Evolutionary conservation across 2,329 filamentous ascomycete species (phyloP).

Genomic region (Xylaria sp.): DNA sequence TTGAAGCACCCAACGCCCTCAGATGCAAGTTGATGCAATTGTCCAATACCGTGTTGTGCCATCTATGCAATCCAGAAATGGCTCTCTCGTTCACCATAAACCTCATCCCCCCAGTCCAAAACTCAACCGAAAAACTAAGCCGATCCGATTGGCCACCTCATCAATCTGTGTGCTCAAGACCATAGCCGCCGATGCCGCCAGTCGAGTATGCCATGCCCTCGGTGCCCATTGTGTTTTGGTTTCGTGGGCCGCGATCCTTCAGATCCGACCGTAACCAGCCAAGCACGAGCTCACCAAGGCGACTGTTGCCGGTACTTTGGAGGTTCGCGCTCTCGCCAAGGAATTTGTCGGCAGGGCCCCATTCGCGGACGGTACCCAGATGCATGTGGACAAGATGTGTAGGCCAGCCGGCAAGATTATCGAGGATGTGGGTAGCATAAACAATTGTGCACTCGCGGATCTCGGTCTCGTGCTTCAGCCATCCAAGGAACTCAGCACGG

Average conservation of each 20-base stretch:
- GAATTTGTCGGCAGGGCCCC: constrained; percentile 69
- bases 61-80: constrained; percentile 1
- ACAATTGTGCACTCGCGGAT: constrained; percentile 80
- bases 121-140: background rate
- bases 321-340: constrained; percentile 44
- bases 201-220: constrained; percentile 61
- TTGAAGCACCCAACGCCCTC: constrained; percentile 15
- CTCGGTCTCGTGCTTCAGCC: constrained; percentile 84
- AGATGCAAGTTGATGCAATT: constrained; percentile 27
- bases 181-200: constrained; percentile 51
- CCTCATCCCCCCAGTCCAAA: background rate
- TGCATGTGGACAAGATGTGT: constrained; percentile 96
- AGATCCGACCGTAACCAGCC: constrained; percentile 82
- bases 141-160: background rate
- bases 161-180: constrained; percentile 45
- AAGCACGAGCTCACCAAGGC: constrained; percentile 80
- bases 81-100: background rate
- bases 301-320: constrained; percentile 63
- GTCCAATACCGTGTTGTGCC: constrained; percentile 16
- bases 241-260: constrained; percentile 70
- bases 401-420: constrained; percentile 92
- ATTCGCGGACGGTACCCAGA: constrained; percentile 79
- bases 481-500: constrained; percentile 76
- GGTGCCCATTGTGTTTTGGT: constrained; percentile 45
- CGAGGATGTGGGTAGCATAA: constrained; percentile 95